These are phyloP conservation scores for Cytospora piceae DNA, from an alignment of 2,329 filamentous ascomycete species.

Conservation along the genomic window DNA sequence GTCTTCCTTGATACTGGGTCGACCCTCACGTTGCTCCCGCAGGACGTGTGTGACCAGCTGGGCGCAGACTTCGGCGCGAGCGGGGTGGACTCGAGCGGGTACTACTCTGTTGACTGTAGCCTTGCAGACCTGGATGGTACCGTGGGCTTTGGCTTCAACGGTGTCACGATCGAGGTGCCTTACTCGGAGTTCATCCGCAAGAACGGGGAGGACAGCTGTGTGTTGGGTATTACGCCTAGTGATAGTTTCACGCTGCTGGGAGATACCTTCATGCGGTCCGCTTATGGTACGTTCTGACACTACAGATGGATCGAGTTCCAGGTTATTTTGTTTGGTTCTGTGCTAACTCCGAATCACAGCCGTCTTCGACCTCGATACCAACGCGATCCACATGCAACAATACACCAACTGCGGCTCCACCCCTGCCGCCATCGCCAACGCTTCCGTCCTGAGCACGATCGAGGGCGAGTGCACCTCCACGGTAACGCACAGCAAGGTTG, in stretches of 20 bases:
- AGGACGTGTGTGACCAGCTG: slow-evolving; percentile 54
- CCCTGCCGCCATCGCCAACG: slow-evolving; percentile 44
- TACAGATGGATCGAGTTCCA: neutral
- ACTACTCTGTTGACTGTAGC: slow-evolving; percentile 52
- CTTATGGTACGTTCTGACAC: slow-evolving; percentile 47
- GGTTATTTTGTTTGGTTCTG: neutral
- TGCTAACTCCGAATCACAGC: slow-evolving; percentile 37
- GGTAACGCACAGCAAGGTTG: neutral
- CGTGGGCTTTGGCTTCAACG: slow-evolving; percentile 54
- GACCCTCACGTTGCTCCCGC: slow-evolving; percentile 69
- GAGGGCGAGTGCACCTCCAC: slow-evolving; percentile 33
- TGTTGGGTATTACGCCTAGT: slow-evolving; percentile 54
- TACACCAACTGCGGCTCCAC: slow-evolving; percentile 55
- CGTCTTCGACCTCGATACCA: slow-evolving; percentile 56
- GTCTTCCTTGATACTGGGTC: slow-evolving; percentile 74
- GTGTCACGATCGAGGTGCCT: slow-evolving; percentile 52
- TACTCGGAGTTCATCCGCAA: slow-evolving; percentile 54
- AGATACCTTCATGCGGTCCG: slow-evolving; percentile 60
- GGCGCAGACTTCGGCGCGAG: slow-evolving; percentile 53
- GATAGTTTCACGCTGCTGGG: slow-evolving; percentile 57
- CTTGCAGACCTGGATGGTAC: slow-evolving; percentile 46
- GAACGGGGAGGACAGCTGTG: slow-evolving; percentile 44
- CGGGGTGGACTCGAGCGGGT: slow-evolving; percentile 45
- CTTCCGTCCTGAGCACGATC: slow-evolving; percentile 36
- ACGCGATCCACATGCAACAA: slow-evolving; percentile 53